Evolutionary conservation across 768 basidiomycete species (phyloP).

Genomic region (Hericium alpestre): DNA sequence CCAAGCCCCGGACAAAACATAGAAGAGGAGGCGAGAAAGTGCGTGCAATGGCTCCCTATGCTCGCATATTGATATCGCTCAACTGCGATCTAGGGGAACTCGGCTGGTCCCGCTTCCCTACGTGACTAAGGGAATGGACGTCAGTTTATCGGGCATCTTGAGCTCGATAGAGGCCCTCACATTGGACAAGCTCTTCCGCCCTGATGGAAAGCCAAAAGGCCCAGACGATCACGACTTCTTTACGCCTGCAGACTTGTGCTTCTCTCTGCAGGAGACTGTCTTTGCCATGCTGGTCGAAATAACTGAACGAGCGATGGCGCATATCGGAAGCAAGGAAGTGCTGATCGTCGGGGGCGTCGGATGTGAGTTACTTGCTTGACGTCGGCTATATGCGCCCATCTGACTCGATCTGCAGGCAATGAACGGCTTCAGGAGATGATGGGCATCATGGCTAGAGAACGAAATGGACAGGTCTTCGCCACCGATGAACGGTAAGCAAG

Average conservation of each 20-base stretch:
- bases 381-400: background rate
- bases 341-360: conserved; percentile 99
- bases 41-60: conserved; percentile 8
- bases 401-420: conserved; percentile 49
- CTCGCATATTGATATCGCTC: background rate
- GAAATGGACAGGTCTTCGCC: conserved; percentile 83
- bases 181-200: conserved; percentile 70
- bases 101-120: conserved; percentile 81
- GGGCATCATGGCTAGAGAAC: conserved; percentile 90
- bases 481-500: conserved; percentile 79
- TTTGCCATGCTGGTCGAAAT: conserved; percentile 99
- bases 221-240: conserved; percentile 55
- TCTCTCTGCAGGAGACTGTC: conserved; percentile 92
- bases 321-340: conserved; percentile 91
- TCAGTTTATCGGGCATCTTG: conserved; percentile 90
- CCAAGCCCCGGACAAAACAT: conserved; percentile 96
- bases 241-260: conserved; percentile 93
- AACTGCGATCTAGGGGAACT: conserved; percentile 50
- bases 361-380: conserved; percentile 46
- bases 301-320: conserved; percentile 98
- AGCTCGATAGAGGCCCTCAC: conserved; percentile 85
- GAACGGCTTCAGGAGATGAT: conserved; percentile 96
- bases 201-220: conserved; percentile 27
- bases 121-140: conserved; percentile 97
- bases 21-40: conserved; percentile 92